These are phyloP conservation scores for Pseudonitzschia multiseries DNA, from an alignment of 108 stramenopile genomes.

Conservation along the genomic window DNA sequence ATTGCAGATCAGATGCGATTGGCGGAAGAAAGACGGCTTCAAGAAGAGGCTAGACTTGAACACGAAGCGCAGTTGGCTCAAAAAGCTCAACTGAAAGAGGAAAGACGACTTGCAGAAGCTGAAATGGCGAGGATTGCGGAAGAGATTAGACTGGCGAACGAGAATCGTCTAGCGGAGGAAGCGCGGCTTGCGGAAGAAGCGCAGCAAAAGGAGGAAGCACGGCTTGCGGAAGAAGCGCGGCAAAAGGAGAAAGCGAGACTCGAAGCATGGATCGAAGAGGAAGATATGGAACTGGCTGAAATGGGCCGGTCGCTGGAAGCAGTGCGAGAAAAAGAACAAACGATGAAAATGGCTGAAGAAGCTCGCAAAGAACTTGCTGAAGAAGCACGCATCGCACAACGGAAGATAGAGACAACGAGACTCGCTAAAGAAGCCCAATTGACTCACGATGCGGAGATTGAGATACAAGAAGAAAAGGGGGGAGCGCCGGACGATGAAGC, in stretches of 20 bases:
- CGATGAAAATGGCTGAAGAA: too few species aligned
- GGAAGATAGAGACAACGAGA: background rate
- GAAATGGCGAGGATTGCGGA: background rate
- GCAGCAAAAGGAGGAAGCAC: too few species aligned
- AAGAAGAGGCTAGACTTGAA: slow-evolving; percentile 3
- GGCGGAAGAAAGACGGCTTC: background rate
- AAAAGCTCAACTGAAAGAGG: background rate
- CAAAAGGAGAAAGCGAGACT: background rate
- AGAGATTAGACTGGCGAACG: background rate
- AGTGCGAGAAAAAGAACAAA: slow-evolving; percentile 1
- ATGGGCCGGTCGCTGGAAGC: background rate
- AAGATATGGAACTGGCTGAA: background rate
- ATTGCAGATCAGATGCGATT: background rate
- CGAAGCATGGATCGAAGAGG: background rate
- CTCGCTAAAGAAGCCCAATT: background rate
- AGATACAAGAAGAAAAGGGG: background rate
- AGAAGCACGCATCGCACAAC: background rate
- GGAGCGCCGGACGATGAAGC: background rate
- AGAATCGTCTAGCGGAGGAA: background rate
- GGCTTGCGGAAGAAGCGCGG: too few species aligned
- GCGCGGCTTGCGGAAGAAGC: background rate
- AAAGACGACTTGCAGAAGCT: background rate
- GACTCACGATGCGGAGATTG: too few species aligned
- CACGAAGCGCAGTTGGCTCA: background rate
- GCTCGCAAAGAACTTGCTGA: background rate